Evolutionary conservation across 2,329 filamentous ascomycete genomes (phyloP).

Genomic region (Penicillium italicum): DNA sequence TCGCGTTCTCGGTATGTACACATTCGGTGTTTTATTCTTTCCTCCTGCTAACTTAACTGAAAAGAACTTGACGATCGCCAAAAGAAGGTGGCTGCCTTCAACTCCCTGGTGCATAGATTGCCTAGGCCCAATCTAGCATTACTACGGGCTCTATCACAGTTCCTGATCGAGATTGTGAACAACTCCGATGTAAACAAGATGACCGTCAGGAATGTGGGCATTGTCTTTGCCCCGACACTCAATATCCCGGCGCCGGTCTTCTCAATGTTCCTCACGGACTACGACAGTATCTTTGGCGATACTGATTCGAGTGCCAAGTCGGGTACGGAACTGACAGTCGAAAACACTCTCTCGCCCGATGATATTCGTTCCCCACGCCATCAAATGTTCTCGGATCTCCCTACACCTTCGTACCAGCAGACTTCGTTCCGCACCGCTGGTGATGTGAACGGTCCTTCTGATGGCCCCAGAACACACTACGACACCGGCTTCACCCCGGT

Average conservation of each 20-base stretch:
- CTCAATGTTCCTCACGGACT: constrained; percentile 88
- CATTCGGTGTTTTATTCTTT: neutral
- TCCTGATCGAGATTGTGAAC: constrained; percentile 88
- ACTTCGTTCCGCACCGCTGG: constrained; percentile 45
- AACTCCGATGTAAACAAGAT: constrained; percentile 92
- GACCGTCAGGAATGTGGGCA: constrained; percentile 95
- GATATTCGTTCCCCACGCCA: constrained; percentile 62
- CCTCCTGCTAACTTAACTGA: constrained; percentile 12
- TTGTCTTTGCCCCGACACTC: constrained; percentile 94
- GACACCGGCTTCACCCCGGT: constrained; percentile 53
- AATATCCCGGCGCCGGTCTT: constrained; percentile 96
- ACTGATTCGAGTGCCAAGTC: constrained; percentile 41
- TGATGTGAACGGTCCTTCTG: constrained; percentile 25
- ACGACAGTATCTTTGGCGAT: constrained; percentile 76
- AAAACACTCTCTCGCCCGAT: constrained; percentile 47
- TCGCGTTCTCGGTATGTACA: constrained; percentile 60
- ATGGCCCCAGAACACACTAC: constrained; percentile 31
- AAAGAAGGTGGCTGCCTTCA: constrained; percentile 74
- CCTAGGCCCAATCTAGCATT: constrained; percentile 77
- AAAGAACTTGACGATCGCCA: constrained; percentile 67
- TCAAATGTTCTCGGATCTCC: constrained; percentile 65
- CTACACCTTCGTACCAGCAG: constrained; percentile 61
- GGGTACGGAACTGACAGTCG: constrained; percentile 43
- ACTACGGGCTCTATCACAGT: constrained; percentile 78
- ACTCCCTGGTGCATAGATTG: constrained; percentile 72